Conservation (phyloP, 2,329 filamentous ascomycete species). For the Cladophialophora psammophila region DNA sequence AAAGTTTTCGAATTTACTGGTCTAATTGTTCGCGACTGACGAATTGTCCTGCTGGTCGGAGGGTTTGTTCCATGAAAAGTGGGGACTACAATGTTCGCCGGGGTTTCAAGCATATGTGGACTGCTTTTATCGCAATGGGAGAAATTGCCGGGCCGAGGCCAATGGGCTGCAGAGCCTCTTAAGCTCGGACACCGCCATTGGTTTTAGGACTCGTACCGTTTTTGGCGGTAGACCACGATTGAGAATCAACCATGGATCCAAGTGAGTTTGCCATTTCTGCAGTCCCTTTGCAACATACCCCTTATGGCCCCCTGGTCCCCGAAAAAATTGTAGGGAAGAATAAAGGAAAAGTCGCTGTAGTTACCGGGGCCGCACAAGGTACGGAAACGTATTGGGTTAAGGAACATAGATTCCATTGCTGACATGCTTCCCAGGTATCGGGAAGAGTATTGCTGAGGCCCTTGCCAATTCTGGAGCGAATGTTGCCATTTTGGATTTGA, state of each 20-base stretch:
- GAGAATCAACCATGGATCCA: neutral
- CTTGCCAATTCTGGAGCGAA: slow-evolving; percentile 39
- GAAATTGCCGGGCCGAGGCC: no score
- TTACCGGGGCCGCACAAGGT: slow-evolving; percentile 19
- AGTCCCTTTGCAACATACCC: slow-evolving; percentile 6
- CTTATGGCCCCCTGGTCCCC: slow-evolving; percentile 8
- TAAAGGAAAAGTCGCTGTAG: slow-evolving; percentile 18
- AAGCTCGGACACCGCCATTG: no score
- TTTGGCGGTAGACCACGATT: no score
- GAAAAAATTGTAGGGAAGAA: slow-evolving; percentile 9
- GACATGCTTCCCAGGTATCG: slow-evolving; percentile 31
- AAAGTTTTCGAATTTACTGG: no score
- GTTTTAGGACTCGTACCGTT: no score
- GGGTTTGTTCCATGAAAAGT: no score
- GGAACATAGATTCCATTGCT: neutral
- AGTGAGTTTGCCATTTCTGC: neutral
- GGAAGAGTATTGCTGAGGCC: slow-evolving; percentile 39
- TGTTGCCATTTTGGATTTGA: slow-evolving; percentile 39
- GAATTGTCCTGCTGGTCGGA: no score
- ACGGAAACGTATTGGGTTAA: neutral
- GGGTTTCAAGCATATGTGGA: no score
- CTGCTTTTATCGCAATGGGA: no score
- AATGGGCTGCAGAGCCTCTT: no score
- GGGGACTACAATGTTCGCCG: no score
- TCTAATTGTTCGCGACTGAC: no score